Conservation (phyloP, 805 yeast genomes). For the Ogataea ganodermae region DNA sequence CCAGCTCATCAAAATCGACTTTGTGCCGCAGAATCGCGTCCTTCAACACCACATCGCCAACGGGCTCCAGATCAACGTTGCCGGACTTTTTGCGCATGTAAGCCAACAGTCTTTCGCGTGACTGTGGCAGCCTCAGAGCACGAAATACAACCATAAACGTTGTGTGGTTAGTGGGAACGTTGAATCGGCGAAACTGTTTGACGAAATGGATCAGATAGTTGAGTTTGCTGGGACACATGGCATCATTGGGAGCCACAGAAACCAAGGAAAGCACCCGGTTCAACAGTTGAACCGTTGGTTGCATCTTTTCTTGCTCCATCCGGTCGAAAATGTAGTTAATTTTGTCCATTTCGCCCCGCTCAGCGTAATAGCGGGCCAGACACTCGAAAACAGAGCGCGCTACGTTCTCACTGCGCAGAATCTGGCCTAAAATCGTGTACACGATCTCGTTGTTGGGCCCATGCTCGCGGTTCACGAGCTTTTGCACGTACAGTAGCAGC, state of each 20-base stretch:
- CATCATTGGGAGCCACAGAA: background rate
- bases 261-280: conserved; percentile 7
- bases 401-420: background rate
- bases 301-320: background rate
- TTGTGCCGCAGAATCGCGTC: conserved; percentile 7
- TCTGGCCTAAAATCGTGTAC: background rate
- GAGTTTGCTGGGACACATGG: background rate
- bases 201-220: conserved; percentile 9
- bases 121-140: conserved; percentile 3
- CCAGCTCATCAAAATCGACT: background rate
- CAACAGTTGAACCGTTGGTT: background rate
- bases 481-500: conserved; percentile 4
- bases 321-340: conserved; percentile 5
- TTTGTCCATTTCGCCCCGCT: conserved; percentile 3
- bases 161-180: conserved; percentile 11
- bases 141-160: conserved; percentile 15
- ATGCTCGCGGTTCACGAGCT: conserved; percentile 1
- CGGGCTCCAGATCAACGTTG: conserved; percentile 3
- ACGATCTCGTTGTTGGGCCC: background rate
- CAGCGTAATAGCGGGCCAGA: conserved; percentile 7
- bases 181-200: conserved; percentile 1
- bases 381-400: background rate
- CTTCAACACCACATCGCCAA: conserved; percentile 5
- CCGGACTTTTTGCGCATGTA: background rate
- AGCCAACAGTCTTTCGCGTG: conserved; percentile 8